A percentile compares a stretch with the other conserved stretches of the same genome.
Evolutionary conservation across 192 early-diverging fungal genomes (phyloP).

Genomic region (Neocallimastix lanati): DNA sequence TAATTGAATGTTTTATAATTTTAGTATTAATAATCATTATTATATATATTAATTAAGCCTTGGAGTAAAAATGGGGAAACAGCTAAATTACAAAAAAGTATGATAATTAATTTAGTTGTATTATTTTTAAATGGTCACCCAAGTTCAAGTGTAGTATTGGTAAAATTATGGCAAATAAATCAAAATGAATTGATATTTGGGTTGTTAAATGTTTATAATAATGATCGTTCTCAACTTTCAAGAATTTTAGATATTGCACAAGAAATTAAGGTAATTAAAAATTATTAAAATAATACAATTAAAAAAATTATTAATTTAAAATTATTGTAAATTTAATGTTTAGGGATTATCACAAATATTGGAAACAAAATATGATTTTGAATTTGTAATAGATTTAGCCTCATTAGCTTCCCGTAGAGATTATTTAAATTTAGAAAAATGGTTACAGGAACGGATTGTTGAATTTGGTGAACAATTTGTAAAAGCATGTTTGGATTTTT

Average conservation of each 20-base stretch:
- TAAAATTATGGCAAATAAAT: slow-evolving; percentile 49
- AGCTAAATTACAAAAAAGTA: slow-evolving; percentile 36
- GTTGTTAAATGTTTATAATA: slow-evolving; percentile 48
- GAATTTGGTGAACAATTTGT: slow-evolving; percentile 47
- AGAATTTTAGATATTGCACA: slow-evolving; percentile 60
- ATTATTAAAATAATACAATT: no score
- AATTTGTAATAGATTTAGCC: slow-evolving; percentile 62
- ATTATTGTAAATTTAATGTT: no score
- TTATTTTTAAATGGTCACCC: slow-evolving; percentile 46
- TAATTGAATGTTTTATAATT: no score
- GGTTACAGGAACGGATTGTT: slow-evolving; percentile 52
- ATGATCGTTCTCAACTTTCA: slow-evolving; percentile 38
- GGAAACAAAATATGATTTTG: slow-evolving; percentile 32
- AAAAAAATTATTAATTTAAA: neutral
- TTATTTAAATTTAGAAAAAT: slow-evolving; percentile 67
- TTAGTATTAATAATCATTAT: no score
- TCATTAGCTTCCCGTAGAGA: slow-evolving; percentile 57
- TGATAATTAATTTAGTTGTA: slow-evolving; percentile 33
- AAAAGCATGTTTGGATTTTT: slow-evolving; percentile 52
- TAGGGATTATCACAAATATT: slow-evolving; percentile 54
- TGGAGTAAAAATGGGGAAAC: slow-evolving; percentile 14
- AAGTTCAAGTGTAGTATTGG: slow-evolving; percentile 43
- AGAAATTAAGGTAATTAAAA: slow-evolving; percentile 62
- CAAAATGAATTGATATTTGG: slow-evolving; percentile 35
- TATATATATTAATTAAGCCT: neutral